Evolutionary conservation across 2,329 filamentous ascomycete species (phyloP), one percentile per base, ranked within the genome.

Genomic region (Endocalyx cinctus): DNA sequence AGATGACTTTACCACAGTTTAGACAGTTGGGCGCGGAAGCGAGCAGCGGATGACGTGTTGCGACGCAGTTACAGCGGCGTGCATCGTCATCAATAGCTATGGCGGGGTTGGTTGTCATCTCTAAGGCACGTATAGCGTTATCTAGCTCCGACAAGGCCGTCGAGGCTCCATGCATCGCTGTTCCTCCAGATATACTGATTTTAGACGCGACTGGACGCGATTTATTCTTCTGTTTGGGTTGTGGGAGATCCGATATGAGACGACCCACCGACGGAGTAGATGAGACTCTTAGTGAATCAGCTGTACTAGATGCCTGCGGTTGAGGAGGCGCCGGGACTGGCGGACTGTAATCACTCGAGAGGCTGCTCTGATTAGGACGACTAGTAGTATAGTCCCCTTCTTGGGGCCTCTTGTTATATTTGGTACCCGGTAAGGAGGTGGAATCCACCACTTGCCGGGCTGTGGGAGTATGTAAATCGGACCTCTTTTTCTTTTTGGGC

Each of bases 1-100:
- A 98, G 34, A 97, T 82, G 10, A 98, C 87, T 58, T 97, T 97
- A 38, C 92, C 92, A 51, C 92, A 98, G 27, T 75, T 82, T 12
- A 94, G 66, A 55, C 92, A 98, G 57, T 97, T 98, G 1, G 92
- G 92, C 0, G 89, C 88, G 1, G 90, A 88, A n/a, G 78, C 78
- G 27, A 96, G 82, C 3, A 97, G 74, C 1, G 90, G 86, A 58
- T 98, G 92, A 2, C 86, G 77, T 0, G 84, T 80, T 1, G 86
- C 92, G 52, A 94, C 87, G 58, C 92, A 98, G 49, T 84, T 84
- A 60, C 92, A 98, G 35, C 79, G 79, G 6, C 84, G 75, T 31
- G 78, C 70, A 8, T 66, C 64, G 17, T 79, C 67, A 40, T 73
- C 70, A 6, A 64, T 66, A 25, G 69, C 62, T 16, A 88, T 62